Evolutionary conservation across 768 basidiomycete genomes (phyloP).

Genomic region (Butyriboletus loyo): DNA sequence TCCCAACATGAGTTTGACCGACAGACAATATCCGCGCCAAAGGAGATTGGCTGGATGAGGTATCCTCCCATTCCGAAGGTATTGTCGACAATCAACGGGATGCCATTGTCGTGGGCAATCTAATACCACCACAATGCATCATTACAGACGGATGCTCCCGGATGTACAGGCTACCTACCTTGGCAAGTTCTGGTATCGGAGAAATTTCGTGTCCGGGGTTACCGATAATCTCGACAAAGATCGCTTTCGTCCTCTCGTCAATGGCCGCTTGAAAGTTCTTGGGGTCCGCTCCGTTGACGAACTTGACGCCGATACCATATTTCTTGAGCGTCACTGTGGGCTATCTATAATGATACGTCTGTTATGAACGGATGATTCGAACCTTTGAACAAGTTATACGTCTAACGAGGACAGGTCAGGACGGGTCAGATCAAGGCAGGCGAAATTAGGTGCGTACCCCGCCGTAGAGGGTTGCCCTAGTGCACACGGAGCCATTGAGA

Average conservation of each 20-base stretch:
- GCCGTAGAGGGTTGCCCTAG: constrained; percentile 55
- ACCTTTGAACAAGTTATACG: constrained; percentile 67
- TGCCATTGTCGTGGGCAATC: constrained; percentile 57
- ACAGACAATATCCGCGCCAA: constrained; percentile 57
- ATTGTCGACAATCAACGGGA: constrained; percentile 66
- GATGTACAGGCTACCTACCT: constrained; percentile 29
- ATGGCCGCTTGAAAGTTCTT: constrained; percentile 50
- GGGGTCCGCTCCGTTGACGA: constrained; percentile 46
- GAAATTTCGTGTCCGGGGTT: constrained; percentile 60
- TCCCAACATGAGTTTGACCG: constrained; percentile 2
- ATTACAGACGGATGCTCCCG: neutral
- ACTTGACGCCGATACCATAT: constrained; percentile 53
- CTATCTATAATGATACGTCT: neutral
- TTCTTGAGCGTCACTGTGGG: constrained; percentile 50
- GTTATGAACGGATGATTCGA: neutral
- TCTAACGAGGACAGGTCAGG: constrained; percentile 32
- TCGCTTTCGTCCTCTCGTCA: constrained; percentile 56
- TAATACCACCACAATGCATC: constrained; percentile 12
- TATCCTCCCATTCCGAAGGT: constrained; percentile 65
- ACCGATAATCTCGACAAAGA: constrained; percentile 60
- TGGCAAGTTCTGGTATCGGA: constrained; percentile 55
- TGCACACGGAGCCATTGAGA: neutral
- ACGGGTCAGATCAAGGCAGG: neutral
- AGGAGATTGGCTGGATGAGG: constrained; percentile 49
- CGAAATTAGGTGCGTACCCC: constrained; percentile 39